Conservation (phyloP, 106 monocot genomes). For the Dendrobium catenatum region DNA sequence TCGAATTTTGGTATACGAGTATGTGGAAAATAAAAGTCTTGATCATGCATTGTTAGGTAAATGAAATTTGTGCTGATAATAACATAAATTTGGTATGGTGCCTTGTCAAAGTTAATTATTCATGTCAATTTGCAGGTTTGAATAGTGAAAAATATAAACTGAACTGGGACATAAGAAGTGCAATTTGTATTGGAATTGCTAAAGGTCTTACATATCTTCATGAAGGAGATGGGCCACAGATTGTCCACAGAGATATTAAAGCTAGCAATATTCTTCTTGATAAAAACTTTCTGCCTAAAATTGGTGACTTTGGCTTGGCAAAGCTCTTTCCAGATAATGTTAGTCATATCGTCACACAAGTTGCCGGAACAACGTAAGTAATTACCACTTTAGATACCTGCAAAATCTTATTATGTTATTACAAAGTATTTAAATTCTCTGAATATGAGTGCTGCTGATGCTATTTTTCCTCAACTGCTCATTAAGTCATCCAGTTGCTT, state of each 20-base stretch:
- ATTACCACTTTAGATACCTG: neutral
- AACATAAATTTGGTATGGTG: neutral
- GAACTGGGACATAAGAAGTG: slow-evolving; percentile 18
- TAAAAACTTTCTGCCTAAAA: slow-evolving; percentile 19
- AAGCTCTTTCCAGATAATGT: slow-evolving; percentile 30
- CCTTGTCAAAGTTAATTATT: neutral
- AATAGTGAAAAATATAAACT: slow-evolving; percentile 9
- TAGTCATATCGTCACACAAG: slow-evolving; percentile 23
- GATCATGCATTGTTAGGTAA: slow-evolving; percentile 26
- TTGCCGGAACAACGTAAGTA: slow-evolving; percentile 29
- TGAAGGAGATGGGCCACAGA: slow-evolving; percentile 20
- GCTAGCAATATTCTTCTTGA: slow-evolving; percentile 37
- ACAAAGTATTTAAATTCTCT: too few species aligned
- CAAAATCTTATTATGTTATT: neutral
- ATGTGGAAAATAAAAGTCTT: slow-evolving; percentile 32
- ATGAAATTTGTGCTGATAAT: too few species aligned
- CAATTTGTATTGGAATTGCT: slow-evolving; percentile 21
- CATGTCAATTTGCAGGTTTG: slow-evolving; percentile 16
- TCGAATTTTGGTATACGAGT: slow-evolving; percentile 41
- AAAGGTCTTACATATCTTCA: slow-evolving; percentile 25
- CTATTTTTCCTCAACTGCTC: too few species aligned
- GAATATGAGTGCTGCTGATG: too few species aligned
- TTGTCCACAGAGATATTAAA: slow-evolving; percentile 33
- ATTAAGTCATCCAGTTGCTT: too few species aligned
- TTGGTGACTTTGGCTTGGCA: slow-evolving; percentile 37